These are phyloP conservation scores for Nitzschia palea DNA, from an alignment of 108 stramenopile genomes.

Conservation along the genomic window DNA sequence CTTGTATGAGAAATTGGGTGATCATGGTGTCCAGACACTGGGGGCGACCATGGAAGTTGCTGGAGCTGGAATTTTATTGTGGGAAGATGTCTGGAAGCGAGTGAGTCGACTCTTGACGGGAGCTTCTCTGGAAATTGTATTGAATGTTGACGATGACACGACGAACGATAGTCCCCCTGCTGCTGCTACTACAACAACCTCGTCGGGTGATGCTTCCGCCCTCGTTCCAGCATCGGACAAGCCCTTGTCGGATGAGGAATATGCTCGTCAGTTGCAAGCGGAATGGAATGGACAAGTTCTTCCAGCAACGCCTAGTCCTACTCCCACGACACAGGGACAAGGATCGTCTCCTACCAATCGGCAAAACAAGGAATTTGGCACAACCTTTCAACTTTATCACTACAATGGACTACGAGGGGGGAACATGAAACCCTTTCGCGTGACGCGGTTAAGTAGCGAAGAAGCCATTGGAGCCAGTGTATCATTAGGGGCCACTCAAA, in stretches of 20 bases:
- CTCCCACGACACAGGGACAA: conserved; percentile 4
- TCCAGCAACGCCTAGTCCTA: neutral
- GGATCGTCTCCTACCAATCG: neutral
- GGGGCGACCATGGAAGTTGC: conserved; percentile 61
- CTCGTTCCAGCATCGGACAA: neutral
- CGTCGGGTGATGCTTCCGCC: conserved; percentile 1
- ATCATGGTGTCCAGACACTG: conserved; percentile 48
- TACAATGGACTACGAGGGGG: conserved; percentile 85
- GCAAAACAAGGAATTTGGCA: conserved; percentile 26
- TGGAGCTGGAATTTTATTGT: conserved; percentile 79
- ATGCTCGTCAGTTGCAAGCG: conserved; percentile 53
- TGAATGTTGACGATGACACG: conserved; percentile 24
- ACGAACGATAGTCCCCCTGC: neutral
- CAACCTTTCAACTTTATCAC: conserved; percentile 62
- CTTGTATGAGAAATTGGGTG: conserved; percentile 43
- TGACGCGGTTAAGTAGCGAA: conserved; percentile 59
- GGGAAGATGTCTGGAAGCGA: conserved; percentile 80
- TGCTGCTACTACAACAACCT: neutral
- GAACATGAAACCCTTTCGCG: conserved; percentile 53
- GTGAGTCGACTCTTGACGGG: conserved; percentile 59
- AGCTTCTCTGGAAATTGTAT: conserved; percentile 53
- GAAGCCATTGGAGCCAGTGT: conserved; percentile 83
- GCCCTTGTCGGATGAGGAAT: conserved; percentile 47
- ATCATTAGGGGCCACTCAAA: conserved; percentile 35
- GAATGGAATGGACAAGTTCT: conserved; percentile 48